Evolutionary conservation across 257 asterid species (phyloP), one percentile per base, ranked within the genome.

Genomic region (Leptodermis oblonga): DNA sequence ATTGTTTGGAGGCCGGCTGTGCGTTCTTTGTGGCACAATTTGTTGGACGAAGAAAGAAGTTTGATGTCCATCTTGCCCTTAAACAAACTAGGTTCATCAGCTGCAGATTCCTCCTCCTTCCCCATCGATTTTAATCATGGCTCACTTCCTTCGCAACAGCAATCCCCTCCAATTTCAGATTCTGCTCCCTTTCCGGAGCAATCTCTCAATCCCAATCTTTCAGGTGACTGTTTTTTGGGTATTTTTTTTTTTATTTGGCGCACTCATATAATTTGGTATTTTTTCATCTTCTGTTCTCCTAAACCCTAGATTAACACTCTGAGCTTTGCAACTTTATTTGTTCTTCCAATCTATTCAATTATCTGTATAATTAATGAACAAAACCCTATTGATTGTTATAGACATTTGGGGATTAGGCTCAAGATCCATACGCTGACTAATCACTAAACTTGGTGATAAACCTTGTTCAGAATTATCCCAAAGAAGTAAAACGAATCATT

Each of bases 21-120:
- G n/a, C n/a, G n/a, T n/a, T n/a, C n/a, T n/a, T 49, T 49, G 55
- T 26, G 56, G 6, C 1, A n/a, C 23, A 52, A 52, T 22, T 18
- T 52, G 59, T 52, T 52, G 28, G 18, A 53, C n/a, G 60, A 53
- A 53, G 30, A 34, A 56, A 58, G 42, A 14, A 58, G 52, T 89
- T 92, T 89, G 89, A 92, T 92, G 98, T 89, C 96, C 98, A 85
- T 86, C 89, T 81, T 74, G 95, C 88, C 95, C 74, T 72, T 82
- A 62, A 76, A 73, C 73, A 86, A 82, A 79, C 86, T 53, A 53
- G 53, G 67, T 81, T 78, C 92, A 76, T 75, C 92, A 2, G 77
- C 85, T 23, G 76, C 90, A 5, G 81, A 86, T n/a, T 74, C 90
- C 14, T 73, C 86, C 5, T 63, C 62, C 66, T 20, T 42, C 69